Evolutionary conservation across 352 stramenopile genomes (phyloP), one percentile per base, ranked within the genome.

Genomic region (Globisporangium heterothallicum): DNA sequence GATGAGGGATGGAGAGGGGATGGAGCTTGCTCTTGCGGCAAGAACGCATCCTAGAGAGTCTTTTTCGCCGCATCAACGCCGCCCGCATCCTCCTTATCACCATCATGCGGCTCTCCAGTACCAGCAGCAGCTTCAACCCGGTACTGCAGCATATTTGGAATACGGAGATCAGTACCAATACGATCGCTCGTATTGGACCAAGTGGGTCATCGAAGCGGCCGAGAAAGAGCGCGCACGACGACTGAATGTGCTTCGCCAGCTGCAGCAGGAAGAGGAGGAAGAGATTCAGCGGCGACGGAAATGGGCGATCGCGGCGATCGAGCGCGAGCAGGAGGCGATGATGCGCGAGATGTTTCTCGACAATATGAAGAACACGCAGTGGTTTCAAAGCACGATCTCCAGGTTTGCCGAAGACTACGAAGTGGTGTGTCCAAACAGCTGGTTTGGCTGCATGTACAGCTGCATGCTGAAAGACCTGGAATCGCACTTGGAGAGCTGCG

Each of bases 321-420:
- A 93, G 66, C 79, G 83, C 42, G 83, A 93, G 51, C 79, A 93
- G 52, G 70, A 87, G 36, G 74, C 73, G 14, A 86, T 88, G 66
- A 87, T 86, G 72, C 59, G 77, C 30, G 75, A 89, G 53, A 79
- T 89, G 73, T 93, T 93, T 53, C 55, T 93, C 42, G 83, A 91
- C 57, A 88, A 88, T 56, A 93, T 91, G 78, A 88, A 90, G 61
- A 91, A 93, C 64, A 93, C 83, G 14, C 79, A 88, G 66, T 93
- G 83, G 83, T 93, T 93, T 54, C 83, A 93, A 61, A 78, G 66
- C 9, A 93, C 80, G 26, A 93, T 93, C 45, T 87, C 79, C 25
- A 73, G 77, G 38, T 78, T 89, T 27, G 72, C 80, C 0, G 68
- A 84, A 24, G 79, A 93, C 54, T 93, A 93, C 61, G 79, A 93